phyloP scores from a whole-genome alignment of 176 grass and related monocot genomes.

The Dactylis glomerata region DNA sequence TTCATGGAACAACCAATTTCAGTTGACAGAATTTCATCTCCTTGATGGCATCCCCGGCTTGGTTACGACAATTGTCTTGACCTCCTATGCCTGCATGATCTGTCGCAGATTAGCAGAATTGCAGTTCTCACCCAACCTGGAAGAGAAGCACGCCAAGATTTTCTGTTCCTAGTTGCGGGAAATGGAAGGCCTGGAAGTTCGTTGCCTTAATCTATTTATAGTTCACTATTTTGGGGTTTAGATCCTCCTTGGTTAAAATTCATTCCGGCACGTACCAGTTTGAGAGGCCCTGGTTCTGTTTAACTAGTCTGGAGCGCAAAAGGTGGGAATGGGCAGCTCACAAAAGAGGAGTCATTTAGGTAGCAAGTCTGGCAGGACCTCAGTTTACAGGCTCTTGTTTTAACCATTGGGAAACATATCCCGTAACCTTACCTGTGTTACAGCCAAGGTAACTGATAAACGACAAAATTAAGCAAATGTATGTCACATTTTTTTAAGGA shows the following conservation, averaged over 20 bases:
- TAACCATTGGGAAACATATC: not conserved
- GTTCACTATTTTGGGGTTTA: slow-evolving; percentile 44
- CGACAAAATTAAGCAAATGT: not conserved
- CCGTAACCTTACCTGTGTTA: not conserved
- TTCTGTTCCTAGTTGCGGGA: slow-evolving; percentile 38
- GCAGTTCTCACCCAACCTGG: slow-evolving; percentile 5
- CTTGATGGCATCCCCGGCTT: slow-evolving; percentile 9
- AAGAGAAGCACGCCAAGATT: slow-evolving; percentile 31
- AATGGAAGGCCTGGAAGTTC: slow-evolving; percentile 34
- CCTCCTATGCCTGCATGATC: slow-evolving; percentile 29
- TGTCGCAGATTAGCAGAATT: slow-evolving; percentile 24
- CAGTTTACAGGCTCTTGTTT: not conserved
- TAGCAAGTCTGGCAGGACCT: not conserved
- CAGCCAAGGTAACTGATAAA: not conserved
- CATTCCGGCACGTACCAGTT: slow-evolving; percentile 24
- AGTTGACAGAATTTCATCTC: slow-evolving; percentile 27
- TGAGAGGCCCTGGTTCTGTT: slow-evolving; percentile 31
- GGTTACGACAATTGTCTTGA: slow-evolving; percentile 5
- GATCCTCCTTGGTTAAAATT: slow-evolving; percentile 8
- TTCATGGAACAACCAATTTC: not conserved
- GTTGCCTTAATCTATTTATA: slow-evolving; percentile 47
- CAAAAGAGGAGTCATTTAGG: not conserved
- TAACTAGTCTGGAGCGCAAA: slow-evolving; percentile 25
- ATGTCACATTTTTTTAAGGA: not conserved
- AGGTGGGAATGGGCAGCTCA: slow-evolving; percentile 1